Evolutionary conservation across 148 eudicot species (phyloP), one percentile per base, ranked within the genome.

Genomic region (Rheum nobile): DNA sequence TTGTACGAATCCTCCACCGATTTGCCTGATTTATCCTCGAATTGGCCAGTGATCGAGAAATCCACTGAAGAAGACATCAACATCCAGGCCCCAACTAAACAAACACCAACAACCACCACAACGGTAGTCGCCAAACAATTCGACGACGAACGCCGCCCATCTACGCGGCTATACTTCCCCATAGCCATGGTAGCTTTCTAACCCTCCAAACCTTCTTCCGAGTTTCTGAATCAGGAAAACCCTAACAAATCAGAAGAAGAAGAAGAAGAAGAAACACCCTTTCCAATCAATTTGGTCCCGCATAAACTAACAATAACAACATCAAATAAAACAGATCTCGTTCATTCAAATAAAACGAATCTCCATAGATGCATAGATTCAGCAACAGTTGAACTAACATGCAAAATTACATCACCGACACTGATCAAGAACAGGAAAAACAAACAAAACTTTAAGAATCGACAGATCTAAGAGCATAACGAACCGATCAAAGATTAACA

Each of bases 31-130:
- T 65, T 65, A 32, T 65, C 70, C 70, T 34, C 70, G 17, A 65
- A 65, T 34, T 65, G 70, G n/a, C 70, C 70, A 32, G 70, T 65
- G 21, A 16, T 31, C 70, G 70, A 65, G 70, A 65, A 65, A 65
- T 74, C 68, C 22, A 77, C 63, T 2, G 93, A 82, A 48, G 87
- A 82, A 21, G 88, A 80, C 79, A 80, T 75, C 50, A 86, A 37
- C 86, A 86, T 85, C 90, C 90, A 86, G n/a, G 82, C 87, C 72
- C 87, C 90, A 71, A 89, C 21, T 55, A 89, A 79, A 78, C 93
- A 89, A 74, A 81, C 75, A 43, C 83, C 76, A 74, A 87, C 88
- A 37, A 86, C 76, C 79, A 84, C 83, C 41, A 81, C 78, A 34
- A 83, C 47, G 55, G 79, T 80, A 9, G 75, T 68, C 54, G 77